These are phyloP conservation scores for Claviceps lovelessii DNA, from an alignment of 2,329 filamentous ascomycete species.

Conservation along the genomic window DNA sequence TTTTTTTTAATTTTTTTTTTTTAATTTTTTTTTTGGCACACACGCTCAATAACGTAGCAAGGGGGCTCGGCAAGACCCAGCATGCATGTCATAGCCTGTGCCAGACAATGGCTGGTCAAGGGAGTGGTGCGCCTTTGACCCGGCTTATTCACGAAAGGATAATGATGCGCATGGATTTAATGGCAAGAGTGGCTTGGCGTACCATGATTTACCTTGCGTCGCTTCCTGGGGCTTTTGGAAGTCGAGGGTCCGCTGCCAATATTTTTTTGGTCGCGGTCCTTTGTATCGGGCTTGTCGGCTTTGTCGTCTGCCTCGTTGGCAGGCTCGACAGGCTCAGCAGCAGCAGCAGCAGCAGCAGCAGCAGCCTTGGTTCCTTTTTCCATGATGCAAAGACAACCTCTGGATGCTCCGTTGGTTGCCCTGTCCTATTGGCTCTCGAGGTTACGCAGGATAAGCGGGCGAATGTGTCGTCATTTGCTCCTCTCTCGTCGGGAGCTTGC, in stretches of 20 bases:
- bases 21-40: background rate
- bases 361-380: conserved; percentile 17
- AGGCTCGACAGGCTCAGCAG: conserved; percentile 6
- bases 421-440: conserved; percentile 16
- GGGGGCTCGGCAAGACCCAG: background rate
- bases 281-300: conserved; percentile 7
- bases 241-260: background rate
- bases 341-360: conserved; percentile 1
- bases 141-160: background rate
- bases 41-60: background rate
- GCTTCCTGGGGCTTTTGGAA: conserved; percentile 57
- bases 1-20: background rate
- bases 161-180: background rate
- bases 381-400: conserved; percentile 13
- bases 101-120: background rate
- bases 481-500: conserved; percentile 15
- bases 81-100: background rate
- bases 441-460: conserved; percentile 18
- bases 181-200: conserved; percentile 23
- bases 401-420: conserved; percentile 15
- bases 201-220: conserved; percentile 85
- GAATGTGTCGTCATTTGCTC: conserved; percentile 17
- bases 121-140: background rate
- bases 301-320: conserved; percentile 13
- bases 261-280: background rate